phyloP scores from a whole-genome alignment of 208 protist genomes.

The Leishmania turanica region DNA sequence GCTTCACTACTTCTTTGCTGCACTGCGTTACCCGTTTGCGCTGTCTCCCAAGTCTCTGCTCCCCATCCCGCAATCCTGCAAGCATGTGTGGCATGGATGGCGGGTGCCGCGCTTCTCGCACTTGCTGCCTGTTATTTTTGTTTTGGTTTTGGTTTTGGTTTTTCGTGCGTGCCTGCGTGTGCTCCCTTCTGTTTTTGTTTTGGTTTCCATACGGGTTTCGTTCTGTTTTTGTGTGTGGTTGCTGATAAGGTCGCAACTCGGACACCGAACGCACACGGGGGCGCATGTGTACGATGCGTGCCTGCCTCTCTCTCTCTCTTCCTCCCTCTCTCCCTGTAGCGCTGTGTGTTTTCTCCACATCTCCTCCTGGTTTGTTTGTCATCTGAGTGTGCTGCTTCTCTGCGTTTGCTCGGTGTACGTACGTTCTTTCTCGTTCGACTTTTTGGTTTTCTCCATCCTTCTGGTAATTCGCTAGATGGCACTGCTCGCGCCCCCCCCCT shows the following conservation, averaged over 20 bases:
- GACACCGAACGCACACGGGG: neutral
- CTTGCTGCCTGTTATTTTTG: neutral
- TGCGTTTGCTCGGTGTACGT: neutral
- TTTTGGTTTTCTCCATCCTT: neutral
- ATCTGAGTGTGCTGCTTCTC: neutral
- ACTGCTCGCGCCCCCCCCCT: neutral
- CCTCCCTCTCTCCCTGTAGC: neutral
- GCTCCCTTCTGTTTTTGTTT: neutral
- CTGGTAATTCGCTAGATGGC: neutral
- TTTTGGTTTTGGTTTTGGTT: neutral
- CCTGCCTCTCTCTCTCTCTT: neutral
- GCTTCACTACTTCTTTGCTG: neutral
- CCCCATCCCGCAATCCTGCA: neutral
- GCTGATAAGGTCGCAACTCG: neutral
- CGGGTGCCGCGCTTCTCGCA: neutral
- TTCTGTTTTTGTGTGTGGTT: neutral
- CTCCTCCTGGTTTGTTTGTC: neutral
- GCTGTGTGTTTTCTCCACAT: neutral
- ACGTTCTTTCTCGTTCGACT: neutral
- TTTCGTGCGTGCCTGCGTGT: neutral
- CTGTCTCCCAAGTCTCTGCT: neutral
- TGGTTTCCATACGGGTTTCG: neutral
- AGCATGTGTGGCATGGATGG: neutral
- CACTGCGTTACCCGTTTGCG: neutral
- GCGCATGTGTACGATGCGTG: neutral